phyloP scores from a whole-genome alignment of 2,329 filamentous ascomycete genomes.

The Arthrobotrys iridis region DNA sequence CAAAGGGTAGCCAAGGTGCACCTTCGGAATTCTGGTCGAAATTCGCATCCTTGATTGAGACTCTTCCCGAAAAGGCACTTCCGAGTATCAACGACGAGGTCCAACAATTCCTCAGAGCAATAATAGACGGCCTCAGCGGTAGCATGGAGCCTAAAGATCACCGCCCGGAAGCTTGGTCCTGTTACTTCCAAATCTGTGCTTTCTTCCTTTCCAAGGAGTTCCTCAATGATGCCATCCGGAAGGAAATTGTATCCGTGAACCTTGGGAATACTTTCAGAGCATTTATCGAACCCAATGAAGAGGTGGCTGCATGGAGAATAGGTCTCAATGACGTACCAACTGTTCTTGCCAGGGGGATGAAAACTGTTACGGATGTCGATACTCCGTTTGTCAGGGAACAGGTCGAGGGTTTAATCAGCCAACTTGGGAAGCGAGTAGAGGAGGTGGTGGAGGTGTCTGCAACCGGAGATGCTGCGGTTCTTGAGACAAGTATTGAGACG shows the following conservation, averaged over 20 bases:
- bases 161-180: slow-evolving; percentile 75
- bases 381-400: slow-evolving; percentile 23
- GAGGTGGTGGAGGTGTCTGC: slow-evolving; percentile 3
- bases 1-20: slow-evolving; percentile 84
- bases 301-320: slow-evolving; percentile 49
- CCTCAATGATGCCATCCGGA: slow-evolving; percentile 24
- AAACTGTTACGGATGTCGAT: slow-evolving; percentile 48
- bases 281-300: slow-evolving; percentile 43
- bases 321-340: slow-evolving; percentile 42
- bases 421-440: slow-evolving; percentile 42
- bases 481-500: slow-evolving; percentile 26
- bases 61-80: slow-evolving; percentile 69
- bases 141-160: slow-evolving; percentile 79
- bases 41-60: slow-evolving; percentile 70
- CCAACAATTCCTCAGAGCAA: slow-evolving; percentile 71
- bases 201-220: slow-evolving; percentile 64
- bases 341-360: slow-evolving; percentile 47
- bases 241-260: slow-evolving; percentile 45
- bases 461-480: not conserved
- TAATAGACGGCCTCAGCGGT: slow-evolving; percentile 75
- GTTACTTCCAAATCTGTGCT: slow-evolving; percentile 74
- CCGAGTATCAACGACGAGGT: slow-evolving; percentile 68
- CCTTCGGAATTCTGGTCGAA: slow-evolving; percentile 77
- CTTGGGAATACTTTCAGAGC: slow-evolving; percentile 46
- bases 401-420: slow-evolving; percentile 16